These are phyloP conservation scores for Seminavis robusta DNA, from an alignment of 108 stramenopile genomes.

Conservation along the genomic window DNA sequence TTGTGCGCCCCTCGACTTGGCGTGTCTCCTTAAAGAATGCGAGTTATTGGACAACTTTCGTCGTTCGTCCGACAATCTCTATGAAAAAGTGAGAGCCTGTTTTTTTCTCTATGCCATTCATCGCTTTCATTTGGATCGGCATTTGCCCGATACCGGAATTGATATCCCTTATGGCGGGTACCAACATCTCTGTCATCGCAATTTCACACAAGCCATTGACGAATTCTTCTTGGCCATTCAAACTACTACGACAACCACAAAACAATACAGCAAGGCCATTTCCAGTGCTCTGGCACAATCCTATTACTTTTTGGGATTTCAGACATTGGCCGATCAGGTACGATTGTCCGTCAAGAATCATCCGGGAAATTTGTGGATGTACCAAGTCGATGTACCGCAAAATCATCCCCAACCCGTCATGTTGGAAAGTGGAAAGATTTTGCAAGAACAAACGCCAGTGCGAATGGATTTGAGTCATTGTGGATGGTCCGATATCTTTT, in stretches of 20 bases:
- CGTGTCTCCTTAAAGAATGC: slow-evolving; percentile 1
- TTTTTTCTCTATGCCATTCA: slow-evolving; percentile 54
- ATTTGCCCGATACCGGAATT: background rate
- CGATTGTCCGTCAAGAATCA: slow-evolving; percentile 32
- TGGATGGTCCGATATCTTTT: slow-evolving; percentile 69
- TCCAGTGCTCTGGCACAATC: slow-evolving; percentile 49
- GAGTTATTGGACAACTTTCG: slow-evolving; percentile 16
- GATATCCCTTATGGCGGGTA: slow-evolving; percentile 39
- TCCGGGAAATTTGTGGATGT: slow-evolving; percentile 62
- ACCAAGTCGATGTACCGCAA: slow-evolving; percentile 2
- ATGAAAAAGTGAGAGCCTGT: slow-evolving; percentile 28
- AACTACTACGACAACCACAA: background rate
- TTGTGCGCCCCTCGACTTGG: background rate
- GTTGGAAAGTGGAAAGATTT: slow-evolving; percentile 6
- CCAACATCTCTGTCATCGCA: slow-evolving; percentile 29
- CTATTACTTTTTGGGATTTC: slow-evolving; percentile 52
- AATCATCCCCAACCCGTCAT: slow-evolving; percentile 13
- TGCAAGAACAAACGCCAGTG: slow-evolving; percentile 54
- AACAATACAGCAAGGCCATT: slow-evolving; percentile 33
- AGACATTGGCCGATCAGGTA: slow-evolving; percentile 57
- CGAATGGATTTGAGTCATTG: slow-evolving; percentile 65
- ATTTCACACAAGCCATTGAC: slow-evolving; percentile 46
- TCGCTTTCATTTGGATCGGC: slow-evolving; percentile 37
- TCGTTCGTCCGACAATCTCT: slow-evolving; percentile 21
- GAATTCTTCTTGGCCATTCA: slow-evolving; percentile 22